Evolutionary conservation across 805 yeast species (phyloP), one percentile per base, ranked within the genome.

Genomic region (Lipomyces mesembrius): DNA sequence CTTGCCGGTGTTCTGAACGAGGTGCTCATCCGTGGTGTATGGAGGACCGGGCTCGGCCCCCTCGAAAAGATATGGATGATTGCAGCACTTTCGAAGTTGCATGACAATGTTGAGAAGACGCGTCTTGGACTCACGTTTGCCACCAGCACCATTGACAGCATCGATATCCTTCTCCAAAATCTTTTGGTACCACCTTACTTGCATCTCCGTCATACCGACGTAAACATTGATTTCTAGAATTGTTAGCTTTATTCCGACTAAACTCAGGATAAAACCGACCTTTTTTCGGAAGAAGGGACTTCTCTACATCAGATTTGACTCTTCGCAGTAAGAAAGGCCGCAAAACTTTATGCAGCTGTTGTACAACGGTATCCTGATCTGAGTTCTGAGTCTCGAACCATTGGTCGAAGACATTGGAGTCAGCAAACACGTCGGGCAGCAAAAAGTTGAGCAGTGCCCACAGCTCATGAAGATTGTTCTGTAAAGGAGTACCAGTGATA

Each of bases 1-100:
- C 77, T 93, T 93, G 37, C 97, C 97, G 6, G 97, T 84, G 76
- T 94, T 94, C 80, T 74, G 88, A n/a, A 93, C 88, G 70, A 94
- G 82, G 79, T 94, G 98, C 77, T 93, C 98, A 77, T 92, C 98
- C 0, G 96, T 94, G 0, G 98, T 94, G 75, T 83, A 94, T 0
- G 98, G 98, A 0, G 98, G 98, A 9, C 98, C 98, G 0, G 98
- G 98, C 78, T 93, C 98, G 1, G 98, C 99, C n/a, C 99, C 98
- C 77, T 94, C 98, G 75, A 95, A 95, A 63, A 94, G 80, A 77
- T 95, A 94, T 0, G 98, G 98, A 79, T 95, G 99, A 76, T 95
- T 94, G 77, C 98, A 94, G 77, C 98, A 94, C 77, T 94, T 94
- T 74, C 98, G 84, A 71, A 94, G 82, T 78, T 94, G 98, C 98